Percentiles rank a stretch among this genome's conserved stretches.
These are phyloP conservation scores for Panaeolus cyanescens DNA, from an alignment of 768 basidiomycete species.

Conservation along the genomic window DNA sequence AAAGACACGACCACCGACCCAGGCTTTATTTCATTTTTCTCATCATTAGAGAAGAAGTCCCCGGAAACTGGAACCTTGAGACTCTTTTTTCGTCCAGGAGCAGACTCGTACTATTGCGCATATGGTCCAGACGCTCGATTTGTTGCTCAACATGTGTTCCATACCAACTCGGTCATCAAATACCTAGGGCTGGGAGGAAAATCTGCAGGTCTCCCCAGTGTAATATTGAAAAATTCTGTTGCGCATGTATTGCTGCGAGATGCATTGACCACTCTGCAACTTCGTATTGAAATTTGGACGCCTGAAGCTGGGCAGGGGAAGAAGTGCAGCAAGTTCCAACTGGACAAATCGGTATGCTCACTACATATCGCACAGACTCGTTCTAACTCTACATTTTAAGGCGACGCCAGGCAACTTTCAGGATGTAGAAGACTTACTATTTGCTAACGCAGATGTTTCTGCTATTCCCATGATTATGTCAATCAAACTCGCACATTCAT, in stretches of 20 bases:
- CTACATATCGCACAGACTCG: background rate
- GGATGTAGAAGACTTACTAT: conserved; percentile 83
- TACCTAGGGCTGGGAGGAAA: conserved; percentile 74
- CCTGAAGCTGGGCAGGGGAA: conserved; percentile 75
- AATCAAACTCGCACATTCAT: conserved; percentile 66
- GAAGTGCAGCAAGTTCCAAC: conserved; percentile 70
- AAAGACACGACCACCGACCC: conserved; percentile 70
- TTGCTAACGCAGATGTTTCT: conserved; percentile 75
- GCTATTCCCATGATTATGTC: conserved; percentile 90
- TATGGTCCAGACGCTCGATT: conserved; percentile 90
- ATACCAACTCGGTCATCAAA: conserved; percentile 91
- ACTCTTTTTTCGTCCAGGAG: conserved; percentile 71
- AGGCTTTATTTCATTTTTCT: conserved; percentile 77
- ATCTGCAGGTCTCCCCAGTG: conserved; percentile 67
- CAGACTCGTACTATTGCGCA: conserved; percentile 79
- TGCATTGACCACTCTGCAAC: conserved; percentile 85
- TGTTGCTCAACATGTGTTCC: conserved; percentile 80
- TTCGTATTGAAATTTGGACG: conserved; percentile 90
- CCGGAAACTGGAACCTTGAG: conserved; percentile 83
- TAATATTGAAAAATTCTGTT: conserved; percentile 72
- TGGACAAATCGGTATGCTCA: conserved; percentile 74
- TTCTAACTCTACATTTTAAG: conserved; percentile 22
- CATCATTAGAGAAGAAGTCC: conserved; percentile 60
- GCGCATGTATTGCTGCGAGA: conserved; percentile 87
- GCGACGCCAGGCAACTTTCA: conserved; percentile 67